A percentile compares a stretch with the other conserved stretches of the same genome.
Evolutionary conservation across 2,329 filamentous ascomycete species (phyloP).

Genomic region (Lachnellula willkommii): DNA sequence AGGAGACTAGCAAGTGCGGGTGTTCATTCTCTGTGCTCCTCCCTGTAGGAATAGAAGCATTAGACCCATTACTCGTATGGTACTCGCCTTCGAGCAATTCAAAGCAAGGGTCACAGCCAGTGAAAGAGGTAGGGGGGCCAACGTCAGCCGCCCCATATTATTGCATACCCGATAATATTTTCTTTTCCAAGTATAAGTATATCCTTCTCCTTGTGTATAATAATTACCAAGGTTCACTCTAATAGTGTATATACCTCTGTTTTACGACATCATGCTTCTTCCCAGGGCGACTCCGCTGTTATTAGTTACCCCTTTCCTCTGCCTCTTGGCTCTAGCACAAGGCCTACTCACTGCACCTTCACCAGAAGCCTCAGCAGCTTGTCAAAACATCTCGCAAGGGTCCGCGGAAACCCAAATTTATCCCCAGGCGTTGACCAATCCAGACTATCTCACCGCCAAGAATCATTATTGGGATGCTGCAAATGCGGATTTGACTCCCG

Average conservation of each 20-base stretch:
- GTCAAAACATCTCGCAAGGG: neutral
- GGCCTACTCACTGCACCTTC: neutral
- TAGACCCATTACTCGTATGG: too few species aligned
- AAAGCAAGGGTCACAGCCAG: neutral
- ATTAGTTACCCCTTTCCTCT: neutral
- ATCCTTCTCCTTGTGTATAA: neutral
- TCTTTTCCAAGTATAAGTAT: neutral
- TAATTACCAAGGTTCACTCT: neutral
- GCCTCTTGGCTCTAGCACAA: neutral
- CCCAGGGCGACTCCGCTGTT: neutral
- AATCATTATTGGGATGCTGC: constrained; percentile 33
- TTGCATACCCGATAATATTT: neutral
- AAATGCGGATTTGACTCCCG: constrained; percentile 31
- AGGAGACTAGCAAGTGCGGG: too few species aligned
- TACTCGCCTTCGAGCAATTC: too few species aligned
- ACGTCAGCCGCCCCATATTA: neutral
- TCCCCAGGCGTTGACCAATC: constrained; percentile 1
- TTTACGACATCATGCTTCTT: neutral
- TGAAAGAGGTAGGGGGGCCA: neutral
- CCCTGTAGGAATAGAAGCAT: too few species aligned
- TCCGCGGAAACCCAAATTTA: constrained; percentile 6
- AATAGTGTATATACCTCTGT: neutral
- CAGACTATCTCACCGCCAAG: constrained; percentile 16
- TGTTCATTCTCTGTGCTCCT: too few species aligned
- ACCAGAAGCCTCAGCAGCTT: constrained; percentile 3